Evolutionary conservation across 768 basidiomycete genomes (phyloP), one percentile per base, ranked within the genome.

Genomic region (Russula brevipes): DNA sequence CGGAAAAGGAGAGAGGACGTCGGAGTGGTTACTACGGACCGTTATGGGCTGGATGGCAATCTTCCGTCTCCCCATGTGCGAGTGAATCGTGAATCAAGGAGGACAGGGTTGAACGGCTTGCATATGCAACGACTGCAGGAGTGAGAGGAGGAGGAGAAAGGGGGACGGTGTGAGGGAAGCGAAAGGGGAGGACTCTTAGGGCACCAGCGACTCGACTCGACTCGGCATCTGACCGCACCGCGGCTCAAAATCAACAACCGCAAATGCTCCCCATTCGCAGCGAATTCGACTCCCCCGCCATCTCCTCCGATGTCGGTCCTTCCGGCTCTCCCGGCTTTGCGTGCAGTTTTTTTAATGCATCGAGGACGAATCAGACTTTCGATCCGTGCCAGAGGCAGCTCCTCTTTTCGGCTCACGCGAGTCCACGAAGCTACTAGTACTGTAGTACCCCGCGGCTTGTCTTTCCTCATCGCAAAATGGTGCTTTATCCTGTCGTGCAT

Each of bases 21-120:
- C 38, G 60, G 54, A 42, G 55, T 49, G n/a, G 44, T 12, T 11
- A 54, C 59, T 64, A 82, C 87, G 72, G 68, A 89, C 88, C 2
- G 84, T 85, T 72, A 89, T 89, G 68, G 88, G 87, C 73, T 88
- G 86, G 50, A 89, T 89, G 77, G 88, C 88, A 70, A 89, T 89
- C 79, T 89, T 89, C 78, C 88, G 77, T 73, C 88, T 77, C 66
- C 88, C 88, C 88, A 87, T 87, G 63, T 1, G 36, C 58, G 66
- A 46, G 36, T 46, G 55, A 39, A 45, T 14, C 8, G n/a, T 41
- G 64, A 41, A 49, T 60, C 54, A 54, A 51, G 33, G 16, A 66
- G 57, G 54, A 17, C 19, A 31, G 44, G 36, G 14, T 14, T 42
- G 41, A 14, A 42, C 16, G 41, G 11, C 41, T 42, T 42, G 56